These are phyloP conservation scores for Heterobasidion annosum DNA, from an alignment of 1,284 basidiomycete species.

Conservation along the genomic window DNA sequence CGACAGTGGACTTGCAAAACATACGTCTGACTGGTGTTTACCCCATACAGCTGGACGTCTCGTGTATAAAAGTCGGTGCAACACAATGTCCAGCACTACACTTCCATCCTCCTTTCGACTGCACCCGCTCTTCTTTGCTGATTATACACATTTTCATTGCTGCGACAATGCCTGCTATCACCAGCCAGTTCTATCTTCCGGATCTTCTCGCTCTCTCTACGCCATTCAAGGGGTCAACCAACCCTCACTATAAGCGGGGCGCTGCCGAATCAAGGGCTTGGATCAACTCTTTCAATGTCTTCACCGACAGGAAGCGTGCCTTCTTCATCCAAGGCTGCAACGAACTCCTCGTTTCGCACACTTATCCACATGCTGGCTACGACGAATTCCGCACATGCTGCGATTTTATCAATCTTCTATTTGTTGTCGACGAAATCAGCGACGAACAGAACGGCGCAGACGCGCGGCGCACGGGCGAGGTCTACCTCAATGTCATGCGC, in stretches of 20 bases:
- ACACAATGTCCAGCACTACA: not conserved
- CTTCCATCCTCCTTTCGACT: not conserved
- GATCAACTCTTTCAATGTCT: slow-evolving; percentile 51
- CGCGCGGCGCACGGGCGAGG: slow-evolving; percentile 42
- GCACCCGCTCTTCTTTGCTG: not conserved
- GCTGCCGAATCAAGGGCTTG: slow-evolving; percentile 49
- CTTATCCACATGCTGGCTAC: slow-evolving; percentile 49
- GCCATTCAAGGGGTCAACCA: slow-evolving; percentile 33
- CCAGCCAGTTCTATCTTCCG: slow-evolving; percentile 40
- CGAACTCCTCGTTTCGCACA: slow-evolving; percentile 54
- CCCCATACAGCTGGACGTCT: not conserved
- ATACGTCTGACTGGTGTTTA: not conserved
- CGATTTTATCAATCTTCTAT: slow-evolving; percentile 60
- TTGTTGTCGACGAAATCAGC: slow-evolving; percentile 62
- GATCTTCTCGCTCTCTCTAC: slow-evolving; percentile 40
- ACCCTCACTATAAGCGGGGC: slow-evolving; percentile 46
- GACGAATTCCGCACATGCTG: slow-evolving; percentile 52
- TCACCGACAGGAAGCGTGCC: slow-evolving; percentile 50
- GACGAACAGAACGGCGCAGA: slow-evolving; percentile 54
- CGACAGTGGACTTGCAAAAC: not conserved
- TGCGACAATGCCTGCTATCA: slow-evolving; percentile 20
- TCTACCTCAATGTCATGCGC: slow-evolving; percentile 44
- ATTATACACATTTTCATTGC: not conserved
- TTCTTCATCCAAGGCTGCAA: slow-evolving; percentile 53
- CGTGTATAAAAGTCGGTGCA: not conserved